phyloP scores from a whole-genome alignment of 1,284 basidiomycete genomes.

The Ceratobasidium sp. region DNA sequence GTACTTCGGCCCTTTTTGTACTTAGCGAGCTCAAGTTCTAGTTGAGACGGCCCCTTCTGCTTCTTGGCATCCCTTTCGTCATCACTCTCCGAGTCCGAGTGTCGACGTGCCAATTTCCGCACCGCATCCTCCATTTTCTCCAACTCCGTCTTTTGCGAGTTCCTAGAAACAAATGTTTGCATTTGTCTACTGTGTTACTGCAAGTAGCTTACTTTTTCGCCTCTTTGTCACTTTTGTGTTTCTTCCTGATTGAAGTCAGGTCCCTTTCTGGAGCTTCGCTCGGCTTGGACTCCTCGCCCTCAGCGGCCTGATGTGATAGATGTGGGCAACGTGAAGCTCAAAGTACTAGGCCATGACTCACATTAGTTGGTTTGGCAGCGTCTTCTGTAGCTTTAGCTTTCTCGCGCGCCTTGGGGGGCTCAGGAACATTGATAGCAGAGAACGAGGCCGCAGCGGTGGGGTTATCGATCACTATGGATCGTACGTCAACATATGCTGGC shows the following conservation, averaged over 20 bases:
- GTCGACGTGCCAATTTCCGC: constrained; percentile 71
- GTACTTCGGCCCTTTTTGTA: constrained; percentile 74
- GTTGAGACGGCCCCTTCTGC: constrained; percentile 68
- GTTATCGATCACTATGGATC: constrained; percentile 64
- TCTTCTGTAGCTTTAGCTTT: constrained; percentile 38
- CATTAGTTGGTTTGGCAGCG: constrained; percentile 47
- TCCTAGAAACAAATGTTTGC: constrained; percentile 56
- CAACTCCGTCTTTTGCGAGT: constrained; percentile 79
- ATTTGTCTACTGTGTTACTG: constrained; percentile 8
- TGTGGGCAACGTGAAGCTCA: not conserved
- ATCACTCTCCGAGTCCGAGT: constrained; percentile 63
- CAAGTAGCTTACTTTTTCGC: constrained; percentile 62
- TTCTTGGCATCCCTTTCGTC: constrained; percentile 70
- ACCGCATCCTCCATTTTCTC: constrained; percentile 89
- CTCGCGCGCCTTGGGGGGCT: constrained; percentile 46
- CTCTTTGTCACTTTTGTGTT: constrained; percentile 74
- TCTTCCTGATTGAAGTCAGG: constrained; percentile 74
- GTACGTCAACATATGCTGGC: not conserved
- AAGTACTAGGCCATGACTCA: not conserved
- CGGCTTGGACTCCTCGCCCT: constrained; percentile 47
- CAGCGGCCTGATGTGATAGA: not conserved
- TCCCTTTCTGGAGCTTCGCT: constrained; percentile 63
- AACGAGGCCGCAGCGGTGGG: constrained; percentile 47
- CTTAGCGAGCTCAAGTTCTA: constrained; percentile 82
- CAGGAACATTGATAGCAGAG: constrained; percentile 44